Conservation (phyloP, 1,139 yeast species). For the Zygotorulaspora mrakii region DNA sequence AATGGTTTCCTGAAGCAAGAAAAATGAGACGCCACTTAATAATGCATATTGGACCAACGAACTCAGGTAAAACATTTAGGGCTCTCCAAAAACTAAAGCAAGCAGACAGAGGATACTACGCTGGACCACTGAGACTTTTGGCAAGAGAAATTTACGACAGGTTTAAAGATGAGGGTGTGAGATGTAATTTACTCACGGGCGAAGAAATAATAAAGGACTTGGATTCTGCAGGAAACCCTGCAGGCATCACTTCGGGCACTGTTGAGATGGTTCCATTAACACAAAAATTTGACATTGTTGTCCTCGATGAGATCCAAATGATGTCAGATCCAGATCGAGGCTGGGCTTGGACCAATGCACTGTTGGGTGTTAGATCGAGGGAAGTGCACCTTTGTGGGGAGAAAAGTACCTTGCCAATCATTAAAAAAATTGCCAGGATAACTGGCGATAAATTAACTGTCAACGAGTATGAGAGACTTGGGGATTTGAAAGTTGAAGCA, state of each 20-base stretch:
- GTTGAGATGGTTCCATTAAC: slow-evolving; percentile 83
- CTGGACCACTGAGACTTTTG: slow-evolving; percentile 86
- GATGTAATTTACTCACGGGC: slow-evolving; percentile 87
- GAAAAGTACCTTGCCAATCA: slow-evolving; percentile 66
- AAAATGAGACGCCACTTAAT: slow-evolving; percentile 71
- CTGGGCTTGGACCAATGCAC: slow-evolving; percentile 91
- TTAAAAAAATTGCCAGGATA: slow-evolving; percentile 52
- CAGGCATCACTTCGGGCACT: slow-evolving; percentile 80
- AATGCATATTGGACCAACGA: slow-evolving; percentile 96
- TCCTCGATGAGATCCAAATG: slow-evolving; percentile 96
- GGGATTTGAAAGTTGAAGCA: slow-evolving; percentile 58
- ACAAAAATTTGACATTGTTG: slow-evolving; percentile 75
- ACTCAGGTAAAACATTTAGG: slow-evolving; percentile 90
- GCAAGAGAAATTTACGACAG: slow-evolving; percentile 90
- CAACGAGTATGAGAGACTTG: slow-evolving; percentile 68
- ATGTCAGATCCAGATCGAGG: slow-evolving; percentile 77
- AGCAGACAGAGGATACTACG: slow-evolving; percentile 84
- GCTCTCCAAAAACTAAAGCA: slow-evolving; percentile 66
- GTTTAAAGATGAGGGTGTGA: slow-evolving; percentile 58
- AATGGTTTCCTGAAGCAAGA: slow-evolving; percentile 87
- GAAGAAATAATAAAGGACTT: slow-evolving; percentile 78
- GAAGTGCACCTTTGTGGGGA: slow-evolving; percentile 95
- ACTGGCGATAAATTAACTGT: slow-evolving; percentile 80
- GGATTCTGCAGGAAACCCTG: slow-evolving; percentile 65
- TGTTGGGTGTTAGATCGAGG: slow-evolving; percentile 79